These are phyloP conservation scores for Xylaria sp. DNA, from an alignment of 2,329 filamentous ascomycete genomes.

Conservation along the genomic window DNA sequence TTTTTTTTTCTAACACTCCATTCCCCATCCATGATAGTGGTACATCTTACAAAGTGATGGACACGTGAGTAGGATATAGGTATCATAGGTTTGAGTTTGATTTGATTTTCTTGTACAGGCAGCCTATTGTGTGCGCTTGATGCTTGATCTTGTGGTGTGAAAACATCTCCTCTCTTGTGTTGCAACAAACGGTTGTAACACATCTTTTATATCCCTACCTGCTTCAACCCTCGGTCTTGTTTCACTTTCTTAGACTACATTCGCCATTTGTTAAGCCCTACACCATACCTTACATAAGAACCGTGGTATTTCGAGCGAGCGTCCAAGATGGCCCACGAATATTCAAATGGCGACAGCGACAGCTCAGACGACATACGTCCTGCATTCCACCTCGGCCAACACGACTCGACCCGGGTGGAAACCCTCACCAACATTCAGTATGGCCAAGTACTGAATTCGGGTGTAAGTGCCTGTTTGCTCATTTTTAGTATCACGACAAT, in stretches of 20 bases:
- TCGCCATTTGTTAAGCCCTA: constrained; percentile 16
- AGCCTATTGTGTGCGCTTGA: neutral
- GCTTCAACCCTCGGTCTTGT: neutral
- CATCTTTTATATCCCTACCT: constrained; percentile 1
- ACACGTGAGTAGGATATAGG: neutral
- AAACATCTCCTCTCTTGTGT: neutral
- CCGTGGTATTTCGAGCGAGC: neutral
- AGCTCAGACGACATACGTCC: constrained; percentile 62
- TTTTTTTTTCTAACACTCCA: constrained; percentile 2
- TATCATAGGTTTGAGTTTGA: neutral
- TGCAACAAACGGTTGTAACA: constrained; percentile 7
- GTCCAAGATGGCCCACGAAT: constrained; percentile 42
- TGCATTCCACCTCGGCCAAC: constrained; percentile 77
- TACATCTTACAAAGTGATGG: constrained; percentile 13
- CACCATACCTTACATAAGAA: constrained; percentile 7
- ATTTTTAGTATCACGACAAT: neutral
- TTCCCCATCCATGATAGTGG: constrained; percentile 7
- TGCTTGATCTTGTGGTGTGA: neutral
- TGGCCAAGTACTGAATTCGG: constrained; percentile 73
- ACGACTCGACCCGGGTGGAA: constrained; percentile 71
- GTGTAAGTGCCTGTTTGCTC: constrained; percentile 63
- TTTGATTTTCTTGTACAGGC: neutral
- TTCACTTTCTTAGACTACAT: neutral
- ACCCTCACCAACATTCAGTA: constrained; percentile 73
- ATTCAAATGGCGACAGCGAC: constrained; percentile 38